These are phyloP conservation scores for Wickerhamiella vanderwaltii DNA, from an alignment of 805 yeast species.

Conservation along the genomic window DNA sequence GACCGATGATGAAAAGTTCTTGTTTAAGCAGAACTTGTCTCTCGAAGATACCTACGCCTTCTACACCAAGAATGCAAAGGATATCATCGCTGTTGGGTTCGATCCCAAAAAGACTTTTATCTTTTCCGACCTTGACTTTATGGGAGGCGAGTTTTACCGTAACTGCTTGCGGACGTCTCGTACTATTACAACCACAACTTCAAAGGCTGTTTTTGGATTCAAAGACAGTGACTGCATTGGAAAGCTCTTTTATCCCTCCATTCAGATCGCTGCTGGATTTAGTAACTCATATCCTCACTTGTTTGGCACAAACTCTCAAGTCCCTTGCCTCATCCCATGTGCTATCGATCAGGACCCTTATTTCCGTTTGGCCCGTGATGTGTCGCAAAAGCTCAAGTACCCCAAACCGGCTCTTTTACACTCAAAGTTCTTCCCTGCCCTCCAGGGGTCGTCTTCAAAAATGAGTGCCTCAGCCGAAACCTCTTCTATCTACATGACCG, in stretches of 20 bases:
- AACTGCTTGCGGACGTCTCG: constrained; percentile 86
- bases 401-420: constrained; percentile 87
- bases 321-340: constrained; percentile 95
- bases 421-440: constrained; percentile 93
- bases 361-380: constrained; percentile 94
- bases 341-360: constrained; percentile 99
- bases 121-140: constrained; percentile 81
- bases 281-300: constrained; percentile 93
- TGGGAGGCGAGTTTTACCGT: constrained; percentile 90
- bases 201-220: constrained; percentile 94
- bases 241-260: constrained; percentile 84
- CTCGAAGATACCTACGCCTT: constrained; percentile 77
- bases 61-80: constrained; percentile 76
- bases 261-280: constrained; percentile 92
- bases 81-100: constrained; percentile 88
- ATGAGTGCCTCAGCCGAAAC: constrained; percentile 93
- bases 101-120: constrained; percentile 90
- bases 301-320: constrained; percentile 71
- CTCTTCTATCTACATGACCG: constrained; percentile 91
- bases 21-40: constrained; percentile 82
- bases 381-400: constrained; percentile 82
- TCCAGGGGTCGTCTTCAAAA: constrained; percentile 91
- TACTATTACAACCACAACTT: constrained; percentile 94
- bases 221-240: constrained; percentile 92
- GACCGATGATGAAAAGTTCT: constrained; percentile 94